These are phyloP conservation scores for Plasmodium gallinaceum DNA, from an alignment of 169 alveolate species.

Conservation along the genomic window DNA sequence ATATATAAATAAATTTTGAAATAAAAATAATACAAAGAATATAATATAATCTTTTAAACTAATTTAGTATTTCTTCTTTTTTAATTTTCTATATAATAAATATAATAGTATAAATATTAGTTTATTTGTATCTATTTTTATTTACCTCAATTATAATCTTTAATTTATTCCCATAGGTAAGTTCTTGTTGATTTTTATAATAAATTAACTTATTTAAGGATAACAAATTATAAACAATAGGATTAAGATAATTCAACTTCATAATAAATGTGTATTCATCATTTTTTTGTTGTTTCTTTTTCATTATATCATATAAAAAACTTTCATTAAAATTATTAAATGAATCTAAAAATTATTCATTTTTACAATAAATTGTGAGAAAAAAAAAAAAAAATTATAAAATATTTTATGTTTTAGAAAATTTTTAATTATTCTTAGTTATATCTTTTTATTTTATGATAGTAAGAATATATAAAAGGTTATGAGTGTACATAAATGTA, in stretches of 20 bases:
- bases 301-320: slow-evolving; percentile 34
- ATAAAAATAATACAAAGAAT: too few species aligned
- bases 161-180: neutral
- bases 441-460: neutral
- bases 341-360: slow-evolving; percentile 3
- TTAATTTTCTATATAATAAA: neutral
- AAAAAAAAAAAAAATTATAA: neutral
- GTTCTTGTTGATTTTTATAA: slow-evolving; percentile 13
- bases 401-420: too few species aligned
- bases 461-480: neutral
- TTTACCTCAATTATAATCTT: slow-evolving; percentile 71
- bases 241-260: slow-evolving; percentile 43
- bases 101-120: neutral
- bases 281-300: slow-evolving; percentile 50
- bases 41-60: too few species aligned
- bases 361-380: neutral
- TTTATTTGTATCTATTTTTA: neutral
- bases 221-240: slow-evolving; percentile 33
- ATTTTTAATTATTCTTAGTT: too few species aligned
- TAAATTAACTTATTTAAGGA: slow-evolving; percentile 21
- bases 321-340: slow-evolving; percentile 28
- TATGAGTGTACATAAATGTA: neutral
- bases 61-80: neutral
- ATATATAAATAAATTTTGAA: neutral
- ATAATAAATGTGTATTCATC: slow-evolving; percentile 47